A percentile compares a stretch with the other conserved stretches of the same genome.
These are phyloP conservation scores for Lipomyces starkeyi DNA, from an alignment of 805 yeast species.

Conservation along the genomic window DNA sequence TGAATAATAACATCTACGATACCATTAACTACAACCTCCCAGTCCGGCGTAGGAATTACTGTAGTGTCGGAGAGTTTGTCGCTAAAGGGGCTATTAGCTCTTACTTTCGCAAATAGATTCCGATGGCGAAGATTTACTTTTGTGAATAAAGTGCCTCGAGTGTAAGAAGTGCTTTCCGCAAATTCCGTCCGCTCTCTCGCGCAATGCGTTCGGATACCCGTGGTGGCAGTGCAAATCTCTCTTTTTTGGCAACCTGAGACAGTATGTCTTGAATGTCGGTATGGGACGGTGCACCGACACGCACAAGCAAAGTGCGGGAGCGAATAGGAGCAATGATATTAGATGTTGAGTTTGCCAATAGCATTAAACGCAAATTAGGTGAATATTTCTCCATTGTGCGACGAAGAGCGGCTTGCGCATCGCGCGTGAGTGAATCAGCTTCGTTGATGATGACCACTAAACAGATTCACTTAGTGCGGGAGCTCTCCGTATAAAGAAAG, in stretches of 20 bases:
- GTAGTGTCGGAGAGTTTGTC: conserved; percentile 46
- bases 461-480: neutral
- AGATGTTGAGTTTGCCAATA: conserved; percentile 88
- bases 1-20: conserved; percentile 65
- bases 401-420: conserved; percentile 94
- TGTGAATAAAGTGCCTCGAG: conserved; percentile 72
- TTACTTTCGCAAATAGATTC: neutral
- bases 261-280: conserved; percentile 66
- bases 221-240: conserved; percentile 52
- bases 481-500: neutral
- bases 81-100: neutral
- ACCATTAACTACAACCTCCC: conserved; percentile 80
- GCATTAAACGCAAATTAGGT: conserved; percentile 77
- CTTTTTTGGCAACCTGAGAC: conserved; percentile 60
- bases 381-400: conserved; percentile 97
- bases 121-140: conserved; percentile 19
- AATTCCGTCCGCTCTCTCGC: conserved; percentile 64
- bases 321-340: conserved; percentile 92
- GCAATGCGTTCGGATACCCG: conserved; percentile 60
- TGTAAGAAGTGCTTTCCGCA: conserved; percentile 76
- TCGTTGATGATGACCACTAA: conserved; percentile 80
- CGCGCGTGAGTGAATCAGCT: conserved; percentile 86
- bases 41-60: conserved; percentile 74
- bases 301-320: conserved; percentile 86
- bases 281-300: conserved; percentile 80